These are phyloP conservation scores for Claviceps quebecensis DNA, from an alignment of 2,329 filamentous ascomycete genomes.

Conservation along the genomic window DNA sequence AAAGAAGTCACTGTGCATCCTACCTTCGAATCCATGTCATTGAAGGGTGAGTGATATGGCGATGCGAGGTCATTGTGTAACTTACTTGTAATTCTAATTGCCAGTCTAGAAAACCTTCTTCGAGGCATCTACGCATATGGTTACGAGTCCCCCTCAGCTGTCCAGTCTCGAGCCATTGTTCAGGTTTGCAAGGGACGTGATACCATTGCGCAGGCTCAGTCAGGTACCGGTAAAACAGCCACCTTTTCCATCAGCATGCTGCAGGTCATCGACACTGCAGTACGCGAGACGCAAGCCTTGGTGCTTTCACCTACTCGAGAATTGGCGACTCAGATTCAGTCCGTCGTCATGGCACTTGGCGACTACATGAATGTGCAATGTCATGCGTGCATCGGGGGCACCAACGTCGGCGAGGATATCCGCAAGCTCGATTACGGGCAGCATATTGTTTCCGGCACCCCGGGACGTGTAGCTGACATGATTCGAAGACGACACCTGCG, in stretches of 20 bases:
- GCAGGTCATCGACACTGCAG: constrained; percentile 86
- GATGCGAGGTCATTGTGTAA: neutral
- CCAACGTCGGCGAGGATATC: constrained; percentile 95
- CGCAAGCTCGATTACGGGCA: constrained; percentile 94
- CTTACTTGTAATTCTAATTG: neutral
- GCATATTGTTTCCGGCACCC: constrained; percentile 93
- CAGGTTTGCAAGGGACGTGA: constrained; percentile 98
- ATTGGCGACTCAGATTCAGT: constrained; percentile 95
- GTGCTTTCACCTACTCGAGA: constrained; percentile 94
- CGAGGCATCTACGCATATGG: constrained; percentile 97
- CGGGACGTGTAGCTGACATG: constrained; percentile 72
- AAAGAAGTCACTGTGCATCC: constrained; percentile 94
- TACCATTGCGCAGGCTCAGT: constrained; percentile 96
- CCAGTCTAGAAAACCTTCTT: constrained; percentile 62
- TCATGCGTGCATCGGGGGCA: constrained; percentile 95
- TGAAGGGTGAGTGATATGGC: constrained; percentile 50
- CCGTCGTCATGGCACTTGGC: constrained; percentile 97
- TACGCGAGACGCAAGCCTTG: constrained; percentile 85
- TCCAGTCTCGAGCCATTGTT: constrained; percentile 95
- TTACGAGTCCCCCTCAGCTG: constrained; percentile 94
- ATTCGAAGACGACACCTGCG: constrained; percentile 43
- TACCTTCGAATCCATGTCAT: constrained; percentile 88
- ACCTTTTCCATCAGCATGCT: constrained; percentile 95
- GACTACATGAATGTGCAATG: constrained; percentile 99
- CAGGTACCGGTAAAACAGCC: constrained; percentile 90